Evolutionary conservation across 1,284 basidiomycete species (phyloP).

Genomic region (Heterobasidion parviporum): DNA sequence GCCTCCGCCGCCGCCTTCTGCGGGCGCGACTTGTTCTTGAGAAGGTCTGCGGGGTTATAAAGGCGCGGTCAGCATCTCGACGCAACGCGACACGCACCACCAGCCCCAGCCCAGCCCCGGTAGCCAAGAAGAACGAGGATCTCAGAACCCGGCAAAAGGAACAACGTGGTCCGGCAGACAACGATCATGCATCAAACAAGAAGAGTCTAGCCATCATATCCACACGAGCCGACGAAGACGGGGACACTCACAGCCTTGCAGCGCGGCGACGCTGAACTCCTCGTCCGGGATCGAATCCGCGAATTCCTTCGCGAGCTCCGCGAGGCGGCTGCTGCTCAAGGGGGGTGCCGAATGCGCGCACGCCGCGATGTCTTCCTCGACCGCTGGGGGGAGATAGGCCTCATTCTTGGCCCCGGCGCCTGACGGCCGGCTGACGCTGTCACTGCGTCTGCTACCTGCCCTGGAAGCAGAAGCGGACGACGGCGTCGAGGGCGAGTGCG

Average conservation of each 20-base stretch:
- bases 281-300: slow-evolving; percentile 70
- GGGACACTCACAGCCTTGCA: slow-evolving; percentile 70
- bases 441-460: slow-evolving; percentile 13
- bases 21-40: slow-evolving; percentile 75
- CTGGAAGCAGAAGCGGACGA: slow-evolving; percentile 21
- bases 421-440: slow-evolving; percentile 14
- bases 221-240: slow-evolving; percentile 13
- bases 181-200: not conserved
- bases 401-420: slow-evolving; percentile 47
- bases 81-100: slow-evolving; percentile 16
- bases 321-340: slow-evolving; percentile 52
- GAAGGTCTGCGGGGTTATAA: slow-evolving; percentile 40
- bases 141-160: slow-evolving; percentile 3
- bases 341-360: slow-evolving; percentile 55
- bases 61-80: slow-evolving; percentile 16
- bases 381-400: slow-evolving; percentile 53
- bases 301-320: slow-evolving; percentile 60
- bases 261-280: slow-evolving; percentile 77
- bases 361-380: slow-evolving; percentile 49
- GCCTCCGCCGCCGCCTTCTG: slow-evolving; percentile 60
- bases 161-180: slow-evolving; percentile 3
- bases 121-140: too few relatives aligned
- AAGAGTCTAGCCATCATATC: slow-evolving; percentile 2
- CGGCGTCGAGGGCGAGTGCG: slow-evolving; percentile 16
- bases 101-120: slow-evolving; percentile 2